Evolutionary conservation across 2,329 filamentous ascomycete genomes (phyloP), one percentile per base, ranked within the genome.

Genomic region (Penicillium sp.): DNA sequence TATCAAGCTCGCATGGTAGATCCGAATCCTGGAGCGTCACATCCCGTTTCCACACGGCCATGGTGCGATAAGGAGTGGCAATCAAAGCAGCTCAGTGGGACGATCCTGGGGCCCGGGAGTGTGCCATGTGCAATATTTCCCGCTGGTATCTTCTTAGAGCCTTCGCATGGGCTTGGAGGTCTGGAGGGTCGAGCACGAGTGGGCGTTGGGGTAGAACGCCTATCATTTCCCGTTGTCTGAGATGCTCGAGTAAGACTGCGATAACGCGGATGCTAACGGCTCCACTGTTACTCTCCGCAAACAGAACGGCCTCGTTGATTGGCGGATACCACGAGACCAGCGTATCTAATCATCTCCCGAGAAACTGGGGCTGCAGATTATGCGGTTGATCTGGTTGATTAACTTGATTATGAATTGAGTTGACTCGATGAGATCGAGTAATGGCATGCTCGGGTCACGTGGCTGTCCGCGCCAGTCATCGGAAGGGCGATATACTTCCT

Each of bases 351-450:
- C 63, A 37, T 41, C 13, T 44, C 43, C 35, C 7, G 31, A 24
- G 18, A 59, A 54, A 46, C 41, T 50, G 60, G 54, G 60, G 57
- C 46, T 56, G 55, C 40, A 62, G 24, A 27, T 27, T 27, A 27
- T 6, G 24, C 4, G 24, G 9, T 9, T 31, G 9, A 11, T 31
- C 31, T 31, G 31, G 7, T 10, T 31, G 35, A 55, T 55, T 22
- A 27, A 22, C 22, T 6, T 27, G 9, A 18, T 43, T 36, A 36
- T 22, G n/a, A 13, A 37, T 19, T 24, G 35, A 10, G 46, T 57
- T 73, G 71, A 74, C 72, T 73, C 72, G 71, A 74, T 74, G 58
- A 31, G 60, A 73, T 74, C 72, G 68, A 73, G 72, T 74, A 73
- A 73, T 69, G 54, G 55, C 36, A 58, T 54, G 18, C 36, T 31